Conservation (phyloP, 2,329 filamentous ascomycete genomes). For the Penicillium sp. region DNA sequence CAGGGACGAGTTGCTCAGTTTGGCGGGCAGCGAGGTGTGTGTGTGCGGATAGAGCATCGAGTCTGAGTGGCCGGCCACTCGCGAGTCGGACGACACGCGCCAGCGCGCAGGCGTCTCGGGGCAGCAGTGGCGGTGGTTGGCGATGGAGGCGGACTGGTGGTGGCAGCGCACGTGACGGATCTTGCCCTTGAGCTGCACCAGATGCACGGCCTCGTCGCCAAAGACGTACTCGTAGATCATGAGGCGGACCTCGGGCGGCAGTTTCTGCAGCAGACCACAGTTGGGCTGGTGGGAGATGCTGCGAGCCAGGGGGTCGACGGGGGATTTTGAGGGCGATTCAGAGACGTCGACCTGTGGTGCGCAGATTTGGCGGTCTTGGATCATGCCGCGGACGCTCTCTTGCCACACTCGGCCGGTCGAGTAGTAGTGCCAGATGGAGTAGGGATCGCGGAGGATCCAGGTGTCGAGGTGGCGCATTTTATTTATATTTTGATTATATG, state of each 20-base stretch:
- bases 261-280: constrained; percentile 22
- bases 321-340: not conserved
- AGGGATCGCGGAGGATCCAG: constrained; percentile 37
- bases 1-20: constrained; percentile 22
- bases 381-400: constrained; percentile 32
- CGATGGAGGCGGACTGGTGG: constrained; percentile 20
- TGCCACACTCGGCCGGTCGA: constrained; percentile 33
- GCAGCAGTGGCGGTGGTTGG: constrained; percentile 31
- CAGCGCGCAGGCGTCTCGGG: constrained; percentile 29
- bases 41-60: constrained; percentile 34
- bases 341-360: constrained; percentile 19
- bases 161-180: constrained; percentile 30
- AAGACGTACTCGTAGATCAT: constrained; percentile 38
- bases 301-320: constrained; percentile 18
- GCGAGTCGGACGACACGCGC: constrained; percentile 21
- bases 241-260: constrained; percentile 36
- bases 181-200: constrained; percentile 33
- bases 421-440: constrained; percentile 38
- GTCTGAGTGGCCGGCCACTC: constrained; percentile 18
- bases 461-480: constrained; percentile 39
- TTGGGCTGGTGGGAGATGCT: constrained; percentile 19
- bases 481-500: too few relatives aligned
- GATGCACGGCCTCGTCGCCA: constrained; percentile 29
- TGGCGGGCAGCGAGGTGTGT: constrained; percentile 20
- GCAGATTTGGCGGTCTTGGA: constrained; percentile 34